Evolutionary conservation across 208 protist genomes (phyloP), one percentile per base, ranked within the genome.

Genomic region (Leishmania guyanensis): DNA sequence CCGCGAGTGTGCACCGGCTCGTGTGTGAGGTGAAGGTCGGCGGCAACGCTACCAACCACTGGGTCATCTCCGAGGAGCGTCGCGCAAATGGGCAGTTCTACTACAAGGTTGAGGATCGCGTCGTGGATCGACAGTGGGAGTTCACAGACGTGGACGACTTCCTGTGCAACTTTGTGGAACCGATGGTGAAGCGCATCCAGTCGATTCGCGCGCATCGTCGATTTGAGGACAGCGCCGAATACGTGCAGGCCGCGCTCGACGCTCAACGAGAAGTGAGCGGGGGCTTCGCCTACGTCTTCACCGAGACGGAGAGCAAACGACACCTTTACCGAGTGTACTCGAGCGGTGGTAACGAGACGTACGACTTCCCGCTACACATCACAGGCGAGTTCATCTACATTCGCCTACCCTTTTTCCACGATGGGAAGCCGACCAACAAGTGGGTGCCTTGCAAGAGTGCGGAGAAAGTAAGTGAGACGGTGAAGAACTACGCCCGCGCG

Each of bases 141-240:
- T 97, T 93, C 80, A 86, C 90, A 58, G 92, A 95, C 10, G 90
- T 96, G 51, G 94, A 97, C 77, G 91, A 97, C 80, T 90, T 97
- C 43, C 80, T 96, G 5, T 82, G 80, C 51, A 89, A 86, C 69
- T 97, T 90, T 80, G 88, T 97, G 22, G 77, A 78, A 0, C 89
- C 87, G 17, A 91, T 95, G 90, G 82, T 95, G 51, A 78, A 79
- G 53, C 90, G 87, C 66, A 89, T 94, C 50, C 83, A 84, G 17
- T 77, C 51, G 36, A 83, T 97, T 20, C 88, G 92, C 22, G 22
- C 62, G 20, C 94, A 97, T 79, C 88, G 94, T 2, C 89, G 91
- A 17, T 97, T 97, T 81, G 86, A 92, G 33, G 81, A 87, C 54
- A 89, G 81, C 72, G 54, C 76, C 5, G 84, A 89, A 33, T 92